phyloP scores from a whole-genome alignment of 2,329 filamentous ascomycete genomes.

The Aspergillus nomiae region DNA sequence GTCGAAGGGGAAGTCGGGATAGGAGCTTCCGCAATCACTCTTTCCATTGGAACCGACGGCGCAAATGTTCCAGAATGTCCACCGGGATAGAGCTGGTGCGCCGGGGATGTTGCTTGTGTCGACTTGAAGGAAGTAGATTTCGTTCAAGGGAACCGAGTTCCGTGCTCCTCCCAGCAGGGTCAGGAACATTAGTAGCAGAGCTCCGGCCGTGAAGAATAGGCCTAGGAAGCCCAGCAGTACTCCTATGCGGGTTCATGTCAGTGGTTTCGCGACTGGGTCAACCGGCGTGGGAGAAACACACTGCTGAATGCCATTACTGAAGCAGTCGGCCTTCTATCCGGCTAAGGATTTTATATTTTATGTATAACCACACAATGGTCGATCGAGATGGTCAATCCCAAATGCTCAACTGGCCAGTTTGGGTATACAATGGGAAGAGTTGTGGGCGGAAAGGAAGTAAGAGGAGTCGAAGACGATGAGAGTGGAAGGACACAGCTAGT shows the following conservation, averaged over 20 bases:
- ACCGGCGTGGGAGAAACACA: conserved; percentile 23
- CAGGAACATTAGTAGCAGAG: conserved; percentile 66
- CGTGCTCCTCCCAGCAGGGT: conserved; percentile 64
- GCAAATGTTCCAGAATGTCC: conserved; percentile 90
- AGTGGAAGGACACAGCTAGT: conserved; percentile 8
- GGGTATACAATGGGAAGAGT: background rate
- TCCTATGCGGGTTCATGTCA: conserved; percentile 43
- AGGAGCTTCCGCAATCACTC: conserved; percentile 65
- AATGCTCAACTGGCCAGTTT: background rate
- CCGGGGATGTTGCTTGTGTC: conserved; percentile 72
- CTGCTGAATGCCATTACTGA: conserved; percentile 33
- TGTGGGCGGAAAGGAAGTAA: background rate
- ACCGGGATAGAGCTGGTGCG: conserved; percentile 70
- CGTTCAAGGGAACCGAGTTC: conserved; percentile 62
- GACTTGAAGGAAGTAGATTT: conserved; percentile 84
- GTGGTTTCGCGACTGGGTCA: background rate
- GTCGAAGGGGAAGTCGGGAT: conserved; percentile 68
- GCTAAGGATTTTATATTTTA: background rate
- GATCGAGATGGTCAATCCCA: too few relatives aligned
- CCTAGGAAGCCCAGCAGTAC: conserved; percentile 58
- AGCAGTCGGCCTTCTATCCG: background rate
- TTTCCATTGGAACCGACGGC: conserved; percentile 57
- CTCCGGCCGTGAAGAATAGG: conserved; percentile 63
- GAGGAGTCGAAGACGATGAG: background rate
- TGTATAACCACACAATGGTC: background rate